Evolutionary conservation across 345 rosid species (phyloP).

Genomic region (Ricinus communis): DNA sequence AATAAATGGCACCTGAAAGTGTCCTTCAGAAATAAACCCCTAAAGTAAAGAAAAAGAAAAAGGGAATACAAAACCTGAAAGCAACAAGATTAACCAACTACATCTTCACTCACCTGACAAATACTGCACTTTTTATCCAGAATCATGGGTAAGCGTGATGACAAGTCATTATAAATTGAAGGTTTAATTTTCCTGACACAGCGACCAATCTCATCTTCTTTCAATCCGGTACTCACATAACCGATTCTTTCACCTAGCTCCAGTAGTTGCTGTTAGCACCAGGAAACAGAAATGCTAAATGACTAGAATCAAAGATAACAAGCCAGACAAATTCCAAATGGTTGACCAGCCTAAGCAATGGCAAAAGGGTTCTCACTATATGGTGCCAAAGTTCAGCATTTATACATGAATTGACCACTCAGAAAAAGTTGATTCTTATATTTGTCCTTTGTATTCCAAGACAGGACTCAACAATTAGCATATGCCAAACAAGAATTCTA

Average conservation of each 20-base stretch:
- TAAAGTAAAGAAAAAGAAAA: background rate
- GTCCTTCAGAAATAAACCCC: too few relatives aligned
- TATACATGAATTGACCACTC: background rate
- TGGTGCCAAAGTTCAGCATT: background rate
- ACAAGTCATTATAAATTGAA: conserved; percentile 34
- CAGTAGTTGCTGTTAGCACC: conserved; percentile 59
- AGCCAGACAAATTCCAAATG: background rate
- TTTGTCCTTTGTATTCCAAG: background rate
- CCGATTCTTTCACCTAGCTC: conserved; percentile 94
- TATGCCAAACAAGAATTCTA: background rate
- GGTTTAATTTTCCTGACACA: conserved; percentile 66
- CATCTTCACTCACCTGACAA: conserved; percentile 57
- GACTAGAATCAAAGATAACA: background rate
- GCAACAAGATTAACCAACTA: background rate
- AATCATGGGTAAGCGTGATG: conserved; percentile 24
- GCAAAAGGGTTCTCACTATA: too few relatives aligned
- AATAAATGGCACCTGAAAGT: background rate
- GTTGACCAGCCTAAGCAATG: background rate
- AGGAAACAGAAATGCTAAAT: background rate
- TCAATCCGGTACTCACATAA: conserved; percentile 73
- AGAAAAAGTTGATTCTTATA: background rate
- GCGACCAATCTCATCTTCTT: conserved; percentile 64
- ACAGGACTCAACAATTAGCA: too few relatives aligned
- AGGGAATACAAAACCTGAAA: background rate
- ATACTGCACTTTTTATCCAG: conserved; percentile 75